These are phyloP conservation scores for Wallemia ichthyophaga DNA, from an alignment of 1,284 basidiomycete genomes.

Conservation along the genomic window DNA sequence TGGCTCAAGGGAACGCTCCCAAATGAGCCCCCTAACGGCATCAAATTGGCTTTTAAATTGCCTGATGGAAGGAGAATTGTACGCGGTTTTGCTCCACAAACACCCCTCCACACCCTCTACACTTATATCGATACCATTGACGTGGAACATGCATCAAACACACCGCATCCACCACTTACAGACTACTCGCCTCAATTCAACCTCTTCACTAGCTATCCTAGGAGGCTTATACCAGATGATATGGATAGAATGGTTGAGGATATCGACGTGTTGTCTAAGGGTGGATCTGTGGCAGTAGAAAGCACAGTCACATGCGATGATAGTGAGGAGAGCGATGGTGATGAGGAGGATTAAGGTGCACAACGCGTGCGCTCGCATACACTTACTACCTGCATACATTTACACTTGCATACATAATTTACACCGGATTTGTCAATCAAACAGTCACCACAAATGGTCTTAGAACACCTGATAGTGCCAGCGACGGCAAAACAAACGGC, in stretches of 20 bases:
- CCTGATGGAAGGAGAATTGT: not conserved
- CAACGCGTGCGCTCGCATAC: too few relatives aligned
- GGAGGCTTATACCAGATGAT: not conserved
- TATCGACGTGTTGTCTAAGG: not conserved
- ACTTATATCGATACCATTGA: not conserved
- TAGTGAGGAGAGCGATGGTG: too few relatives aligned
- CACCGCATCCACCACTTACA: not conserved
- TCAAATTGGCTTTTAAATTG: not conserved
- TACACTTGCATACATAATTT: too few relatives aligned
- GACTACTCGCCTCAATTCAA: not conserved
- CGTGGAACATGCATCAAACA: not conserved
- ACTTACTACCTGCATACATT: too few relatives aligned
- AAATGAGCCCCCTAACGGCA: not conserved
- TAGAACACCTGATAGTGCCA: constrained; percentile 25
- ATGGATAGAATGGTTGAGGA: not conserved
- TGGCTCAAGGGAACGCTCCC: not conserved
- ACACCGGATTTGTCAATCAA: too few relatives aligned
- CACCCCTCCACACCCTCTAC: not conserved
- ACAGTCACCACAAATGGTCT: not conserved
- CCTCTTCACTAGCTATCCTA: not conserved
- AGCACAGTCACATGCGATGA: not conserved
- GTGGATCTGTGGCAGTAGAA: not conserved
- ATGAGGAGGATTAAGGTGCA: too few relatives aligned
- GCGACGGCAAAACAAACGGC: constrained; percentile 38
- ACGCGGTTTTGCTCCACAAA: not conserved